These are phyloP conservation scores for Dimargaris cristalligena DNA, from an alignment of 192 early-diverging fungal species.

Conservation along the genomic window DNA sequence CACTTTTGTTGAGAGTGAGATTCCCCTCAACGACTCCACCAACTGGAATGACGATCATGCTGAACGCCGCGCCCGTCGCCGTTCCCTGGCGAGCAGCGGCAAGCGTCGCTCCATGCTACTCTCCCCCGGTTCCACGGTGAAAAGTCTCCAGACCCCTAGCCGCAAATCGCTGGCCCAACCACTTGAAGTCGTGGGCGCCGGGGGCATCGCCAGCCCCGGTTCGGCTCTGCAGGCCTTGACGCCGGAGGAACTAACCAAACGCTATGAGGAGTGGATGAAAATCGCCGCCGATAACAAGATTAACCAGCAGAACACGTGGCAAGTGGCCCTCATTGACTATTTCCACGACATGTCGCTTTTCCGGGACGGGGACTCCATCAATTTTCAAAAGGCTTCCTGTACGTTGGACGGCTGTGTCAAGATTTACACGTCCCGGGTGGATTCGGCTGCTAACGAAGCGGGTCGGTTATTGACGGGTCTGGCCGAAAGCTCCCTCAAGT, in stretches of 20 bases:
- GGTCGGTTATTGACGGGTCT: conserved; percentile 77
- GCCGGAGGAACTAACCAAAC: conserved; percentile 37
- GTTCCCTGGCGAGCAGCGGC: conserved; percentile 15
- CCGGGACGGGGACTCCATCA: conserved; percentile 90
- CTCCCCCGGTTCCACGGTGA: background rate
- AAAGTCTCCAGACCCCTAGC: background rate
- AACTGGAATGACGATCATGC: conserved; percentile 30
- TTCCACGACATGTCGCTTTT: conserved; percentile 91
- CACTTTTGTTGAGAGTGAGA: conserved; percentile 2
- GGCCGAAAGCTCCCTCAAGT: conserved; percentile 47
- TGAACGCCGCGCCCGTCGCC: conserved; percentile 29
- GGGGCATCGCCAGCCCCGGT: background rate
- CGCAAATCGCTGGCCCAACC: conserved; percentile 9
- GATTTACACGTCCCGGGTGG: conserved; percentile 91
- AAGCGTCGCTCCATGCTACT: conserved; percentile 5
- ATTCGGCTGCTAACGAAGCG: conserved; percentile 87
- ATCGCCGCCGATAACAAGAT: conserved; percentile 98
- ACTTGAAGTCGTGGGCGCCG: background rate
- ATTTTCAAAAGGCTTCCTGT: conserved; percentile 95
- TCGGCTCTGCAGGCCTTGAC: conserved; percentile 20
- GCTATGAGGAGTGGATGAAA: conserved; percentile 93
- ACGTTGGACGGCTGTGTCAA: conserved; percentile 95
- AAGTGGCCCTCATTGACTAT: conserved; percentile 94
- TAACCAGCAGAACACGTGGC: conserved; percentile 86
- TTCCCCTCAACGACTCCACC: conserved; percentile 1